A percentile compares a stretch with the other conserved stretches of the same genome.
phyloP scores from a whole-genome alignment of 2,329 filamentous ascomycete genomes.

The Macrophomina phaseolina region DNA sequence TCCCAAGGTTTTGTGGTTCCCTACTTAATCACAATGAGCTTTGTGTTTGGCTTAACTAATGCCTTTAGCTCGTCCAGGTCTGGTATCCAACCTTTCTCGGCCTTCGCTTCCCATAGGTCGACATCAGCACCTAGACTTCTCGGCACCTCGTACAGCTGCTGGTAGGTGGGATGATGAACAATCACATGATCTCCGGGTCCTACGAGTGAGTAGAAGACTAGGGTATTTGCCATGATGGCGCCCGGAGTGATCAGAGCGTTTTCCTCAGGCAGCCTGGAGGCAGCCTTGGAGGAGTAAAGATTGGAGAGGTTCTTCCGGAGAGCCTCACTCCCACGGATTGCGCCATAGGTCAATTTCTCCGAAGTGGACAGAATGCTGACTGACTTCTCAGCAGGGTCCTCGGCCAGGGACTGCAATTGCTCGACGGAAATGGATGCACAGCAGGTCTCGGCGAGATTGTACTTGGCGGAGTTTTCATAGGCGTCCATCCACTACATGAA shows the following conservation, averaged over 20 bases:
- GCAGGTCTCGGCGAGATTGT: constrained; percentile 82
- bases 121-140: constrained; percentile 77
- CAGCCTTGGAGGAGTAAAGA: constrained; percentile 65
- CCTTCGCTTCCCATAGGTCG: constrained; percentile 73
- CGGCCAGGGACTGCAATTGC: constrained; percentile 61
- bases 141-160: constrained; percentile 80
- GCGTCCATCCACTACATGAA: constrained; percentile 61
- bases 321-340: constrained; percentile 70
- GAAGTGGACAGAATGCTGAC: constrained; percentile 55
- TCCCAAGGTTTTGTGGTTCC: not conserved
- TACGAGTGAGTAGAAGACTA: constrained; percentile 75
- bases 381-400: constrained; percentile 43
- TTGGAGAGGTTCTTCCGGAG: constrained; percentile 69
- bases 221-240: constrained; percentile 83
- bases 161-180: constrained; percentile 86
- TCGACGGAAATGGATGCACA: constrained; percentile 69
- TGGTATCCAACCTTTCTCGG: constrained; percentile 69
- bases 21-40: constrained; percentile 69
- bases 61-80: constrained; percentile 68
- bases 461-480: constrained; percentile 58
- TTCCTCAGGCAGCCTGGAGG: constrained; percentile 54
- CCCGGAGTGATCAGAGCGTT: constrained; percentile 79
- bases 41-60: constrained; percentile 72
- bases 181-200: constrained; percentile 80
- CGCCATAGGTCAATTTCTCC: constrained; percentile 72